Conservation (phyloP, 805 yeast species). For the Starmera caribaea region DNA sequence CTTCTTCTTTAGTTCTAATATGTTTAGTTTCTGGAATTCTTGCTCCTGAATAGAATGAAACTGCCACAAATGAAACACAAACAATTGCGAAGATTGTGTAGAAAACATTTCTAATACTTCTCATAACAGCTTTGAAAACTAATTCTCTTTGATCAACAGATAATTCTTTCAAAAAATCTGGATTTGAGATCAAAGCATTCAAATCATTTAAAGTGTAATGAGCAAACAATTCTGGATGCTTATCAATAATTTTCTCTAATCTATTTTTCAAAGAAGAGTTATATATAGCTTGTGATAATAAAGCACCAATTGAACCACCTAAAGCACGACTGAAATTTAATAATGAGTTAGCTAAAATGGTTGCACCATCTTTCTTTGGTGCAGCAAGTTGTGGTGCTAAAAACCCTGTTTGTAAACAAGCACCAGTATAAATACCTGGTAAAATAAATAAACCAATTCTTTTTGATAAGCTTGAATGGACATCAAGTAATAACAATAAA, state of each 20-base stretch:
- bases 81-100: constrained; percentile 30
- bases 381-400: constrained; percentile 27
- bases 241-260: constrained; percentile 1
- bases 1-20: constrained; percentile 5
- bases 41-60: constrained; percentile 30
- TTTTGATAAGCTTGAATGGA: constrained; percentile 17
- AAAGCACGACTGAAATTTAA: constrained; percentile 31
- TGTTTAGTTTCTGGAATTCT: constrained; percentile 26
- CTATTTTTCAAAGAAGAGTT: constrained; percentile 18
- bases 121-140: constrained; percentile 21
- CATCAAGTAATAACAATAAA: constrained; percentile 20
- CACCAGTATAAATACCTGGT: constrained; percentile 28
- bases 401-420: constrained; percentile 22
- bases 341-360: constrained; percentile 34
- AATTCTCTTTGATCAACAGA: constrained; percentile 7
- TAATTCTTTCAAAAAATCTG: constrained; percentile 1
- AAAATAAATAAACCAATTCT: constrained; percentile 28
- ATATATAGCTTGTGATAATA: constrained; percentile 28
- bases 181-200: constrained; percentile 2
- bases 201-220: neutral
- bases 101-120: constrained; percentile 29
- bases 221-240: constrained; percentile 2
- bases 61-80: constrained; percentile 20
- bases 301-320: constrained; percentile 32
- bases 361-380: constrained; percentile 38